Conservation (phyloP, 1,284 basidiomycete genomes). For the Melampsora americana region DNA sequence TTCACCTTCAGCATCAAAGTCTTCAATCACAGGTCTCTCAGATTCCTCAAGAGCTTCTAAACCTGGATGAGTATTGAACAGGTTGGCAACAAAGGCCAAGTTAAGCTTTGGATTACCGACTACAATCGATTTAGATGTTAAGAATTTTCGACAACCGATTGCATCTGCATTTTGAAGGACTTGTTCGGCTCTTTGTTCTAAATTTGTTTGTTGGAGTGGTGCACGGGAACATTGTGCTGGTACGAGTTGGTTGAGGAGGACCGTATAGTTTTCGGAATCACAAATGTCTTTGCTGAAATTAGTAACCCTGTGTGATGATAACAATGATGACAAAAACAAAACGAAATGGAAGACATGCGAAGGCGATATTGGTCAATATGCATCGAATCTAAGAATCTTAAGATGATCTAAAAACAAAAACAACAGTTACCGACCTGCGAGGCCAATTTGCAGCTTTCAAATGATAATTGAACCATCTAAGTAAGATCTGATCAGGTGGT, state of each 20-base stretch:
- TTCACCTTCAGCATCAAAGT: conserved; percentile 55
- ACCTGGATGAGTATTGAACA: conserved; percentile 55
- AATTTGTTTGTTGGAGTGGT: conserved; percentile 53
- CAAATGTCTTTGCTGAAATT: conserved; percentile 44
- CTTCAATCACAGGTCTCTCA: conserved; percentile 53
- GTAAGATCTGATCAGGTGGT: conserved; percentile 54
- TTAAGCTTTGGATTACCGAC: conserved; percentile 55
- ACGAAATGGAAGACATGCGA: not conserved
- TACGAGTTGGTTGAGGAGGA: conserved; percentile 41
- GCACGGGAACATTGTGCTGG: conserved; percentile 52
- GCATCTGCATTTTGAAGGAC: conserved; percentile 54
- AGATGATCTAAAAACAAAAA: not conserved
- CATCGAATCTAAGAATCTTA: not conserved
- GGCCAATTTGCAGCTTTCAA: conserved; percentile 54
- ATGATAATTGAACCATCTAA: conserved; percentile 55
- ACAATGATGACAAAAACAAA: too few species aligned
- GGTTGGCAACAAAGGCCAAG: conserved; percentile 54
- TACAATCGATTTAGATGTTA: conserved; percentile 54
- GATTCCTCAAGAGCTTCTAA: conserved; percentile 54
- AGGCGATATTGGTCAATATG: not conserved
- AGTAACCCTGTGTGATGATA: conserved; percentile 53
- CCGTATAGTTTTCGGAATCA: conserved; percentile 39
- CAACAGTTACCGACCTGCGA: conserved; percentile 31
- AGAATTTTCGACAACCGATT: conserved; percentile 55
- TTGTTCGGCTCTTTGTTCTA: conserved; percentile 53